These are phyloP conservation scores for Cercospora nicotianae DNA, from an alignment of 2,329 filamentous ascomycete species.

Conservation along the genomic window DNA sequence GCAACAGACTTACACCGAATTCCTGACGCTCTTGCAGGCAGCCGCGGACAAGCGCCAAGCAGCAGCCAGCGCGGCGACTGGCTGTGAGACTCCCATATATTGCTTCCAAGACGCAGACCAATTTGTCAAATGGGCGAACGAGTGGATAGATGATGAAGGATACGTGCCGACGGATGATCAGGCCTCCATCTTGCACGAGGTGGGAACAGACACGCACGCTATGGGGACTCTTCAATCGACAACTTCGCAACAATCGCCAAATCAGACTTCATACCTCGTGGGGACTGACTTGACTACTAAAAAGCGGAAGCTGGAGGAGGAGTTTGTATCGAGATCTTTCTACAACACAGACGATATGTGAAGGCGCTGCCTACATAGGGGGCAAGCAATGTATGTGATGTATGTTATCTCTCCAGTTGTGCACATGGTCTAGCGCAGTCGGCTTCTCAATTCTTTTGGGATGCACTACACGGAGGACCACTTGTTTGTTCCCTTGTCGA, in stretches of 20 bases:
- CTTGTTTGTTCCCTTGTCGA: neutral
- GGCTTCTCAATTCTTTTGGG: neutral
- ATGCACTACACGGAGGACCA: neutral
- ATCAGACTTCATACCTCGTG: neutral
- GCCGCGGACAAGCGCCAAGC: neutral
- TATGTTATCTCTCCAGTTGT: neutral
- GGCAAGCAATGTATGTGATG: neutral
- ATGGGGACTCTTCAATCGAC: neutral
- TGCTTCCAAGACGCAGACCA: neutral
- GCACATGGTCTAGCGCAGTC: neutral
- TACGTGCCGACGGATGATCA: neutral
- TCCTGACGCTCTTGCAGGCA: neutral
- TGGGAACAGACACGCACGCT: neutral
- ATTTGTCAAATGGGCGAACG: neutral
- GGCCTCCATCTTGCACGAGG: neutral
- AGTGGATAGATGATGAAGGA: neutral
- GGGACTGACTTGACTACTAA: neutral
- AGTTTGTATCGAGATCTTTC: constrained; percentile 3
- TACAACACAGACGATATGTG: neutral
- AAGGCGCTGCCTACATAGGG: neutral
- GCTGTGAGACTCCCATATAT: neutral
- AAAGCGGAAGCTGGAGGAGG: constrained; percentile 2
- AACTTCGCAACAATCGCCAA: neutral
- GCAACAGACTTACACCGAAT: neutral
- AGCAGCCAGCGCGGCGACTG: neutral